Conservation (phyloP, 805 yeast genomes). For the Ogataea trehaloabstinens region DNA sequence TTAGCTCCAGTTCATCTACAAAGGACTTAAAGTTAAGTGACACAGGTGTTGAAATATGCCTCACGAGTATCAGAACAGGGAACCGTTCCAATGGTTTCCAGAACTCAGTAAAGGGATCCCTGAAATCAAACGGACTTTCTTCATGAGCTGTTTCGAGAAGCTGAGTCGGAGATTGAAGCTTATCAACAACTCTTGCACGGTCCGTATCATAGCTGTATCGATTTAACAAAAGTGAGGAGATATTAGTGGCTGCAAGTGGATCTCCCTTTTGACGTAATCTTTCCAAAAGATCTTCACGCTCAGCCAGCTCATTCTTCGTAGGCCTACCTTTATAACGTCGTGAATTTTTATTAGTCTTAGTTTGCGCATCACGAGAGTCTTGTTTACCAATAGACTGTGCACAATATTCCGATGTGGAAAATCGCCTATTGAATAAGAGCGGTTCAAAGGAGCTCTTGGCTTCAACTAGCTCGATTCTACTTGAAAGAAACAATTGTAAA, state of each 20-base stretch:
- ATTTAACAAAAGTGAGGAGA: not conserved
- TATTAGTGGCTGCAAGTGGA: not conserved
- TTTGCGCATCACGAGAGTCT: too few species aligned
- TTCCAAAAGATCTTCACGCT: not conserved
- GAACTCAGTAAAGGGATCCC: conserved; percentile 1
- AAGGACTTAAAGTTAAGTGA: conserved; percentile 17
- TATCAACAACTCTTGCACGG: conserved; percentile 9
- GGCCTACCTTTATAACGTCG: too few species aligned
- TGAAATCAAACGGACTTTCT: not conserved
- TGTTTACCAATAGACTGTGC: too few species aligned
- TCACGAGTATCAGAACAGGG: conserved; percentile 21
- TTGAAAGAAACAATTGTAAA: too few species aligned
- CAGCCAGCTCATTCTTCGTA: not conserved
- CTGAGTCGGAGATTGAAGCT: conserved; percentile 1
- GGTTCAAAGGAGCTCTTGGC: too few species aligned
- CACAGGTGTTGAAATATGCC: conserved; percentile 7
- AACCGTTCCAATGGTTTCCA: conserved; percentile 14
- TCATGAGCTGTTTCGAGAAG: not conserved
- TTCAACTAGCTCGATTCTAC: too few species aligned
- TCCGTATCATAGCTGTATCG: conserved; percentile 10
- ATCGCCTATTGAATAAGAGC: too few species aligned
- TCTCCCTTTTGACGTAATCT: conserved; percentile 1
- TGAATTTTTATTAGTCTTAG: too few species aligned
- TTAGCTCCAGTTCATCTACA: conserved; percentile 17
- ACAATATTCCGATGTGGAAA: too few species aligned